Percentiles rank a stretch among this genome's conserved stretches.
phyloP scores from a whole-genome alignment of 169 alveolate species.

The Eimeria mitis region DNA sequence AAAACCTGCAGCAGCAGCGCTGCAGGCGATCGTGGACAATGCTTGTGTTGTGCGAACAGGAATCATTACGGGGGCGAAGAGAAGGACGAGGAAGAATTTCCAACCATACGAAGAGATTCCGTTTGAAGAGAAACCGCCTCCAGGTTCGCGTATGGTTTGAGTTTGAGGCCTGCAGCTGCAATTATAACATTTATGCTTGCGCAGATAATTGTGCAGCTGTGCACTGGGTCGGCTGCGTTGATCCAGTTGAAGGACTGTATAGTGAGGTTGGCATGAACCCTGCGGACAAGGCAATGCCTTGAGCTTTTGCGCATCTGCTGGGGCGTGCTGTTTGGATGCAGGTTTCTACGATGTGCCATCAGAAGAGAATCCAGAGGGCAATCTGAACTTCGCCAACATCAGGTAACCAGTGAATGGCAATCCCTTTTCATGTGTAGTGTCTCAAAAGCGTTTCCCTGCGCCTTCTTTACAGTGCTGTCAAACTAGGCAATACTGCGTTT shows the following conservation, averaged over 20 bases:
- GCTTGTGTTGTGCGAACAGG: slow-evolving; percentile 19
- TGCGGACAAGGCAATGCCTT: neutral
- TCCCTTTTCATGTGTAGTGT: neutral
- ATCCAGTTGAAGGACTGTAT: neutral
- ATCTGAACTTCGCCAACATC: slow-evolving; percentile 84
- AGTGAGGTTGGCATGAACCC: neutral
- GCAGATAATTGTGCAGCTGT: neutral
- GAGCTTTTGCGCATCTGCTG: neutral
- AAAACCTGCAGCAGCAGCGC: neutral
- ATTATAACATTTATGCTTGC: neutral
- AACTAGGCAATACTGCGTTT: neutral
- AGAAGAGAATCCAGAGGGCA: slow-evolving; percentile 90
- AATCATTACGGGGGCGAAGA: slow-evolving; percentile 60
- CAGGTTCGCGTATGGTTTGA: neutral
- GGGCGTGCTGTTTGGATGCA: no score
- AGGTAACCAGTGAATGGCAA: slow-evolving; percentile 84
- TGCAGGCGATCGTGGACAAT: slow-evolving; percentile 19
- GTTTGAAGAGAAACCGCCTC: slow-evolving; percentile 81
- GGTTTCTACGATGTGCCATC: slow-evolving; percentile 94
- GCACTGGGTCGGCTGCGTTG: neutral
- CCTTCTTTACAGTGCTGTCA: neutral
- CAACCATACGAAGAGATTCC: slow-evolving; percentile 78
- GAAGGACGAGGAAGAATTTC: slow-evolving; percentile 67
- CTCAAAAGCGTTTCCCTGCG: neutral
- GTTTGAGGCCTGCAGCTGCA: neutral